Evolutionary conservation across 1,139 yeast genomes (phyloP).

Genomic region (Sugiyamaella neomexicana): DNA sequence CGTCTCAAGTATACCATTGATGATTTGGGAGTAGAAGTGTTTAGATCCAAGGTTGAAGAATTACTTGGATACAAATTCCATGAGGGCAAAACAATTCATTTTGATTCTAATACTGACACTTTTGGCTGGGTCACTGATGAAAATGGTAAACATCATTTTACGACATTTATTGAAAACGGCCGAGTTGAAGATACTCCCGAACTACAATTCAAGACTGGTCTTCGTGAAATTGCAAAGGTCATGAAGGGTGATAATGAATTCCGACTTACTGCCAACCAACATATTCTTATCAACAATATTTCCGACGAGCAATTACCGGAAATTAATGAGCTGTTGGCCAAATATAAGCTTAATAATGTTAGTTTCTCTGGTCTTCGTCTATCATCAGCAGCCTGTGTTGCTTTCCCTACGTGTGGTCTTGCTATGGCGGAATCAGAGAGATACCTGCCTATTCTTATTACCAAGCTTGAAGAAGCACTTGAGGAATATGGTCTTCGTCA

Average conservation of each 20-base stretch:
- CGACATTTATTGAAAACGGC: conserved; percentile 94
- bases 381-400: conserved; percentile 96
- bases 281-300: conserved; percentile 72
- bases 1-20: conserved; percentile 96
- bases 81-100: conserved; percentile 67
- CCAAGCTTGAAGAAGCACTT: conserved; percentile 76
- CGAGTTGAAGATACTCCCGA: conserved; percentile 93
- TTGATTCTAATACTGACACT: conserved; percentile 84
- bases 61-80: conserved; percentile 74
- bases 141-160: conserved; percentile 81
- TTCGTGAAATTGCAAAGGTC: conserved; percentile 71
- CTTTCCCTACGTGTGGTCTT: conserved; percentile 97
- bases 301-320: conserved; percentile 64
- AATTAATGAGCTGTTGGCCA: conserved; percentile 62
- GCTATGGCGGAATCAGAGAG: conserved; percentile 99
- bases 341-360: conserved; percentile 82
- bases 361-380: conserved; percentile 81
- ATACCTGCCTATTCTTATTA: conserved; percentile 78
- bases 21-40: conserved; percentile 82
- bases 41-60: conserved; percentile 78
- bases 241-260: conserved; percentile 71
- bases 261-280: conserved; percentile 96
- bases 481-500: conserved; percentile 94
- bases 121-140: conserved; percentile 97
- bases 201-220: conserved; percentile 86